phyloP scores from a whole-genome alignment of 306 rosid genomes.

The Purshia tridentata region DNA sequence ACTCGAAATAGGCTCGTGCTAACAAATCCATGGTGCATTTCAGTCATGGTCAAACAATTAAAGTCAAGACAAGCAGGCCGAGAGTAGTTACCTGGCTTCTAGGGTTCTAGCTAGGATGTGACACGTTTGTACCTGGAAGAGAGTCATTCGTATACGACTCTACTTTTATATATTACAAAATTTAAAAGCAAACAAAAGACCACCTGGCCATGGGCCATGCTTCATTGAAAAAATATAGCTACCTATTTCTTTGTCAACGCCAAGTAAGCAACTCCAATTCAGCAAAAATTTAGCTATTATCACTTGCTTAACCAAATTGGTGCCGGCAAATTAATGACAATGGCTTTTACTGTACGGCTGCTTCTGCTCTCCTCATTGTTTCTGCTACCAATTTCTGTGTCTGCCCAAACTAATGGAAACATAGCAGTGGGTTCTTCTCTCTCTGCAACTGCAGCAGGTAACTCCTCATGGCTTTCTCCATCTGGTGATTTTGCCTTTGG shows the following conservation, averaged over 20 bases:
- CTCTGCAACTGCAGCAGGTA: slow-evolving; percentile 24
- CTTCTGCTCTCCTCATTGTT: slow-evolving; percentile 7
- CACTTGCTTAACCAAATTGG: neutral
- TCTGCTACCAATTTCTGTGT: slow-evolving; percentile 21
- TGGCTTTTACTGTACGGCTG: neutral
- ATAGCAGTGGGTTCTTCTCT: slow-evolving; percentile 29
- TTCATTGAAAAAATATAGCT: neutral
- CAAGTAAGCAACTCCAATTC: too few species aligned
- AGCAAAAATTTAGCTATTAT: too few species aligned
- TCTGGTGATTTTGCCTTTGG: slow-evolving; percentile 42
- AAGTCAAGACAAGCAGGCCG: too few species aligned
- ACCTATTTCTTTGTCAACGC: neutral
- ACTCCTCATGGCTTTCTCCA: slow-evolving; percentile 36
- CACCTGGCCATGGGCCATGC: neutral
- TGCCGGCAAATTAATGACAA: neutral
- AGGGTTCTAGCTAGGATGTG: too few species aligned
- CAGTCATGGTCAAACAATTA: too few species aligned
- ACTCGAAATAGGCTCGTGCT: too few species aligned
- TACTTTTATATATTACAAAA: neutral
- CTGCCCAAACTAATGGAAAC: slow-evolving; percentile 31
- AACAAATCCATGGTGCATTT: too few species aligned
- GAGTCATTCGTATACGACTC: neutral
- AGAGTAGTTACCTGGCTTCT: too few species aligned
- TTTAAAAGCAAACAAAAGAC: neutral
- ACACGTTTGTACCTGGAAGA: too few species aligned